Evolutionary conservation across 2,329 filamentous ascomycete genomes (phyloP).

Genomic region (Talaromyces albobiverticillius): DNA sequence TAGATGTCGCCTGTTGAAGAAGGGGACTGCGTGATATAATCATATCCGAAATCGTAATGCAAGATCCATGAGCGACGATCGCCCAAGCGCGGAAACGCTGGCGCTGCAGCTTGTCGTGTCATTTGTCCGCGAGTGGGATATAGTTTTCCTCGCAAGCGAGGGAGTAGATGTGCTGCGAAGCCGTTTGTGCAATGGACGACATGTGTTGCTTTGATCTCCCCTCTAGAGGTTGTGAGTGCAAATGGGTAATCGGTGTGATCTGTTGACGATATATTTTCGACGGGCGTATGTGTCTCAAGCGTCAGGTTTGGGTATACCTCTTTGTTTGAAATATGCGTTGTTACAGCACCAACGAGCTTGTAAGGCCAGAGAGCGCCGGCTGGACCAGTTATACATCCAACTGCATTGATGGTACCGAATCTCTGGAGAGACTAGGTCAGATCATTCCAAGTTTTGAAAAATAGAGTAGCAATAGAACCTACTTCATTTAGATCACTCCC

Average conservation of each 20-base stretch:
- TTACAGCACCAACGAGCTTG: slow-evolving; percentile 30
- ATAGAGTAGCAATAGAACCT: too few relatives aligned
- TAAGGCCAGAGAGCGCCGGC: slow-evolving; percentile 38
- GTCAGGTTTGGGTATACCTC: slow-evolving; percentile 24
- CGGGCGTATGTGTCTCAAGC: slow-evolving; percentile 32
- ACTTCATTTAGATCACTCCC: slow-evolving; percentile 20
- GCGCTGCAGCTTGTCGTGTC: slow-evolving; percentile 37
- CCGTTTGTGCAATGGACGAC: slow-evolving; percentile 46
- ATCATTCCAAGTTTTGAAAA: too few relatives aligned
- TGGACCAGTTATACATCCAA: slow-evolving; percentile 22
- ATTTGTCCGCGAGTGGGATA: slow-evolving; percentile 43
- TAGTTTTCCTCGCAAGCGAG: slow-evolving; percentile 34
- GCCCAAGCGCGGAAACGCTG: slow-evolving; percentile 20
- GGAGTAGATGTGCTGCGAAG: slow-evolving; percentile 41
- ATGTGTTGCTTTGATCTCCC: slow-evolving; percentile 30
- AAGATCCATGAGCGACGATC: slow-evolving; percentile 27
- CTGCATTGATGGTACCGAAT: slow-evolving; percentile 18
- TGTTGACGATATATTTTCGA: slow-evolving; percentile 17
- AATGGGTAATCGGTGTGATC: slow-evolving; percentile 21
- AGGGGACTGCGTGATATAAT: slow-evolving; percentile 17
- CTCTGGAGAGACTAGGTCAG: neutral
- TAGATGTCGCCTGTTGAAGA: slow-evolving; percentile 13
- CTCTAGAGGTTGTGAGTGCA: slow-evolving; percentile 34
- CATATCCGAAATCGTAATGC: slow-evolving; percentile 25
- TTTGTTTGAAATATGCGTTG: slow-evolving; percentile 20